phyloP scores from a whole-genome alignment of 2,329 filamentous ascomycete species.

The Decorospora gaudefroyi region DNA sequence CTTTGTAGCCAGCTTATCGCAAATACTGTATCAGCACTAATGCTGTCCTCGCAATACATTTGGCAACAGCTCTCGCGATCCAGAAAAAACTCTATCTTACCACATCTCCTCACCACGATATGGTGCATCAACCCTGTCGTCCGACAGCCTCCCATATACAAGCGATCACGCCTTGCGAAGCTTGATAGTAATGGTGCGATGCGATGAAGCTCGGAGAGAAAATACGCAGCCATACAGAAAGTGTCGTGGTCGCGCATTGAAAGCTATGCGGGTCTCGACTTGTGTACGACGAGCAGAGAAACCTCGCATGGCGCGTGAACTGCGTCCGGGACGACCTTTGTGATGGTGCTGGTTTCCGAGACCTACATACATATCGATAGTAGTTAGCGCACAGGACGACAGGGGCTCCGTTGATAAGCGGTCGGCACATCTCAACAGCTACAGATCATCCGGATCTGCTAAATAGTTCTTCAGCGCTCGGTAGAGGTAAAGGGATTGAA shows the following conservation, averaged over 20 bases:
- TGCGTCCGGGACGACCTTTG: neutral
- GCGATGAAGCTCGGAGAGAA: neutral
- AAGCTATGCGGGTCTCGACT: conserved; percentile 1
- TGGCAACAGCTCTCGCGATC: no score
- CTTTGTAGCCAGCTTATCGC: no score
- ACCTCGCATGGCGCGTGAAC: neutral
- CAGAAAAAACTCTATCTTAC: no score
- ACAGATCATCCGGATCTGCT: neutral
- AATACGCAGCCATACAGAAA: neutral
- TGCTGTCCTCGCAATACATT: neutral
- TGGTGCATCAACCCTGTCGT: no score
- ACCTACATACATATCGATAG: neutral
- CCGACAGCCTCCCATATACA: no score
- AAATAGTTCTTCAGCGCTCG: neutral
- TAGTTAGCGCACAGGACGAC: neutral
- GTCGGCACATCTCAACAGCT: neutral
- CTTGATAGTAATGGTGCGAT: neutral
- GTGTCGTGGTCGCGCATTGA: neutral
- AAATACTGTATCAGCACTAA: neutral
- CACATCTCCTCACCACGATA: no score
- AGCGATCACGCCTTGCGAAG: neutral
- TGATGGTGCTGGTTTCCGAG: neutral
- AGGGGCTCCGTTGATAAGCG: conserved; percentile 2
- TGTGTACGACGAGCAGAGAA: neutral
- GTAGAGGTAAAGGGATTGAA: neutral